A percentile compares a stretch with the other conserved stretches of the same genome.
Evolutionary conservation across 305 asterid species (phyloP).

Genomic region (Fraxinus sp.): DNA sequence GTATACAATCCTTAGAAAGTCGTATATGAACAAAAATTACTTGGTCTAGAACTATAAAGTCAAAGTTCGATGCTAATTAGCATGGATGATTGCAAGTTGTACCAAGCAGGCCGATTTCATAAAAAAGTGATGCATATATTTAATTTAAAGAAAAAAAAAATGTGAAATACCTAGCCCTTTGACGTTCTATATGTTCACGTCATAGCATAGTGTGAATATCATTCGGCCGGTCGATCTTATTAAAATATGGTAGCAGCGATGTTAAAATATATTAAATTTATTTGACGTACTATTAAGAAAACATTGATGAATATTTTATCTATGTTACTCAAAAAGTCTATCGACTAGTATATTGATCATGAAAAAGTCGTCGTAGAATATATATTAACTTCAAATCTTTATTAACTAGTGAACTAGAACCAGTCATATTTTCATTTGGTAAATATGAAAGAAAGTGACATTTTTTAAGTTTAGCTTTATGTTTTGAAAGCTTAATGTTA

Average conservation of each 20-base stretch:
- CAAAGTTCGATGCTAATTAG: background rate
- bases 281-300: background rate
- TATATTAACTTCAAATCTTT: background rate
- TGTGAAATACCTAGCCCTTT: background rate
- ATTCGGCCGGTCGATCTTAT: background rate
- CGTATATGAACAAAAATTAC: background rate
- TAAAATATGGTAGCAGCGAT: background rate
- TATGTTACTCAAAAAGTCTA: background rate
- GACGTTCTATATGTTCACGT: background rate
- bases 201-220: background rate
- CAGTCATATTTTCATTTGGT: background rate
- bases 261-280: background rate
- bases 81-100: background rate
- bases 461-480: background rate
- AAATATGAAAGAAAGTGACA: background rate
- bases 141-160: background rate
- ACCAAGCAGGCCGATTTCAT: background rate
- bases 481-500: background rate
- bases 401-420: background rate
- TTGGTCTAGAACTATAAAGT: background rate
- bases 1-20: background rate
- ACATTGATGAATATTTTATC: too few species aligned
- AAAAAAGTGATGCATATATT: background rate
- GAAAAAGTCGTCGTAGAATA: background rate
- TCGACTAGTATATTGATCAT: background rate